Percentiles rank a stretch among this genome's conserved stretches.
Evolutionary conservation across 2,329 filamentous ascomycete species (phyloP).

Genomic region (Penicillium sp.): DNA sequence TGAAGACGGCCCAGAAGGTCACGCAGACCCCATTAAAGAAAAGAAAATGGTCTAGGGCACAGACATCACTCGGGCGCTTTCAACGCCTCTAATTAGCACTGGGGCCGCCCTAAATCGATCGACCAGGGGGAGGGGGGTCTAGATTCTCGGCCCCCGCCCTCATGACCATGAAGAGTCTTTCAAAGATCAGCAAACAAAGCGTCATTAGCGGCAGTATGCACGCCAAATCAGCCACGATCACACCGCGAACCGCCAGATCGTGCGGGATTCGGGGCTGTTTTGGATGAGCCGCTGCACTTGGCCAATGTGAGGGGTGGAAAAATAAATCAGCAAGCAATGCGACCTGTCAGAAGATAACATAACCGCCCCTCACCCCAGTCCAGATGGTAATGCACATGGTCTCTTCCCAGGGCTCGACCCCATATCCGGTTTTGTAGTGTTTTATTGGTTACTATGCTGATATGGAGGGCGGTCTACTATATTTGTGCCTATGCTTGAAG

Average conservation of each 20-base stretch:
- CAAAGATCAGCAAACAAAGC: constrained; percentile 19
- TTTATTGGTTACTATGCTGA: background rate
- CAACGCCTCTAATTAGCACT: background rate
- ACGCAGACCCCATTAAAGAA: background rate
- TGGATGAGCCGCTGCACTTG: constrained; percentile 20
- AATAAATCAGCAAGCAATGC: constrained; percentile 11
- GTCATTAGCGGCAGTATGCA: constrained; percentile 9
- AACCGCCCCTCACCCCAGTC: background rate
- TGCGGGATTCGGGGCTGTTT: constrained; percentile 6
- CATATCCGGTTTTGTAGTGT: background rate
- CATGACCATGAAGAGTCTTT: constrained; percentile 13
- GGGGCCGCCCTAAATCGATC: background rate
- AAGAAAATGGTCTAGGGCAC: background rate
- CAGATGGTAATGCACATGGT: background rate
- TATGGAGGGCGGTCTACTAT: background rate
- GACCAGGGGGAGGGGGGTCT: constrained; percentile 6
- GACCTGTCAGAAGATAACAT: constrained; percentile 20
- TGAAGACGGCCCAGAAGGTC: background rate
- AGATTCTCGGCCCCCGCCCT: constrained; percentile 7
- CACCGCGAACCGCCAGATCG: constrained; percentile 12
- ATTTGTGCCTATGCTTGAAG: background rate
- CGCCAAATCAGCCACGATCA: constrained; percentile 20
- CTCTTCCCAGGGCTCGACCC: background rate
- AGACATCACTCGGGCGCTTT: background rate
- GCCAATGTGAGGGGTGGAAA: constrained; percentile 1